phyloP scores from a whole-genome alignment of 2,329 filamentous ascomycete genomes.

The Monilinia polystroma region DNA sequence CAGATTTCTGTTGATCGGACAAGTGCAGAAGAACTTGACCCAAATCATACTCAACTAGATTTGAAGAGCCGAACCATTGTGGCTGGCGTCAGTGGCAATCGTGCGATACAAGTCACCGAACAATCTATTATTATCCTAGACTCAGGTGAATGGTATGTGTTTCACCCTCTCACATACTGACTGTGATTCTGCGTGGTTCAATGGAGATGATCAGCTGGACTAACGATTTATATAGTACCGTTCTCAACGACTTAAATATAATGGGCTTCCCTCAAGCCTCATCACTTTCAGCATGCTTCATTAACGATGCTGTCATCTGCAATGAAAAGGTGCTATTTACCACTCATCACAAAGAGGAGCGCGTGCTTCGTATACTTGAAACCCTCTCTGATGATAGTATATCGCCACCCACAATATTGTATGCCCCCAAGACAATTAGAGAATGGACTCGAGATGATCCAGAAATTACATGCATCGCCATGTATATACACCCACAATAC shows the following conservation, averaged over 20 bases:
- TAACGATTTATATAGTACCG: constrained; percentile 8
- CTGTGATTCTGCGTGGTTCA: background rate
- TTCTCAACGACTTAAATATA: background rate
- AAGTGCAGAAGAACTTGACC: constrained; percentile 46
- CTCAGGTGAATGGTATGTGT: constrained; percentile 29
- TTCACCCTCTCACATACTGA: background rate
- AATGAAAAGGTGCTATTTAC: constrained; percentile 34
- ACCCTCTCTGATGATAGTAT: background rate
- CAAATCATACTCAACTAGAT: constrained; percentile 51
- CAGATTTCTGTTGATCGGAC: constrained; percentile 50
- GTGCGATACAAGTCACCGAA: constrained; percentile 56
- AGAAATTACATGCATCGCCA: constrained; percentile 16
- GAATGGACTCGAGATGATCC: background rate
- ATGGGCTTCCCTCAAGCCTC: constrained; percentile 24
- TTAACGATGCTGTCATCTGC: constrained; percentile 34
- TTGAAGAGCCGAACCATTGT: constrained; percentile 53
- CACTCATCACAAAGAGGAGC: constrained; percentile 25
- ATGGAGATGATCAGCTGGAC: background rate
- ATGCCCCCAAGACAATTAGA: constrained; percentile 2
- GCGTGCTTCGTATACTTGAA: constrained; percentile 17
- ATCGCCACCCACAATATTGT: background rate
- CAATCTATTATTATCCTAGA: constrained; percentile 36
- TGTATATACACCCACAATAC: background rate
- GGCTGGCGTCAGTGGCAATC: constrained; percentile 42
- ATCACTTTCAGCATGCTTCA: constrained; percentile 25